Evolutionary conservation across 257 asterid genomes (phyloP), one percentile per base, ranked within the genome.

Genomic region (Echites panduratus): DNA sequence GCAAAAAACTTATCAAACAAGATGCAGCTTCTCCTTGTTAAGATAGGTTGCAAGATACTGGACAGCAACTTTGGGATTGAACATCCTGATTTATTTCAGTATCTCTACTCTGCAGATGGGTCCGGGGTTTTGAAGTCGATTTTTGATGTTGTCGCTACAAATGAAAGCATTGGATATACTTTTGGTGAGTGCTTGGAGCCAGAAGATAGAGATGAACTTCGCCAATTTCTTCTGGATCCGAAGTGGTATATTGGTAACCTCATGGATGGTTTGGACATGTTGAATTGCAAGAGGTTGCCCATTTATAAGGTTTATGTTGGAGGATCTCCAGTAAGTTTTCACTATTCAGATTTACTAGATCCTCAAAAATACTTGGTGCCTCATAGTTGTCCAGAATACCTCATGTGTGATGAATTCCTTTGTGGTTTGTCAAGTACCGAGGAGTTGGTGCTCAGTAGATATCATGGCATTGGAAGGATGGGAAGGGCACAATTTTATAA

Each of bases 261-360:
- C 73, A 82, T 91, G 89, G 94, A 85, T 85, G 94, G 80, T 80
- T 86, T 94, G 65, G 92, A 85, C 79, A 76, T 93, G 69, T 87
- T 79, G 84, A 88, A 84, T 80, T 84, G 98, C 97, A 93, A 89
- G 89, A 88, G 96, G 87, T 88, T 93, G 72, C 96, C 93, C 65
- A 84, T 93, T 68, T 93, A 86, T 81, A 86, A 84, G 85, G 91
- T 91, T 40, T 85, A 89, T 73, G 86, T 79, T 82, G 87, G 79
- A 73, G 91, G 83, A 75, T 80, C 88, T 79, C 19, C 80, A 73
- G 91, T 78, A 77, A 82, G 77, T 68, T 76, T 79, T 82, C 88
- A 84, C 79, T 88, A 85, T 80, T 87, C 94, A 48, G 89, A 93
- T 87, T 87, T 93, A 73, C 89, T 87, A 68, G 86, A 83, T 84